A percentile compares a stretch with the other conserved stretches of the same genome.
These are phyloP conservation scores for Phytophthora crassamura DNA, from an alignment of 352 stramenopile genomes.

Conservation along the genomic window DNA sequence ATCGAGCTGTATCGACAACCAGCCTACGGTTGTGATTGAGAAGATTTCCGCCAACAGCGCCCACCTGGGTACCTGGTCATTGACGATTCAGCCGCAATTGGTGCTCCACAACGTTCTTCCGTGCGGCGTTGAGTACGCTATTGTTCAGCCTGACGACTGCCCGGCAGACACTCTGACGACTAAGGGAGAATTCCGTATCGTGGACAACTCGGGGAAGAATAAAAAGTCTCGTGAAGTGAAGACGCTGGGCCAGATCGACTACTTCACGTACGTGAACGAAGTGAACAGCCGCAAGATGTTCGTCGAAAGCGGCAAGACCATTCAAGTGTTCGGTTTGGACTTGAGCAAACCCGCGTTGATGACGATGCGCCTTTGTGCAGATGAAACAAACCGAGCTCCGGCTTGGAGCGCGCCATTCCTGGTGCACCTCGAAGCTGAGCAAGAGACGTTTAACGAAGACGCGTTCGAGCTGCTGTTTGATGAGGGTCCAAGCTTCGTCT, in stretches of 20 bases:
- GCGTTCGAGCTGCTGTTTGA: slow-evolving; percentile 71
- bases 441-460: slow-evolving; percentile 55
- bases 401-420: slow-evolving; percentile 73
- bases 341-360: slow-evolving; percentile 75
- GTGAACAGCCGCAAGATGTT: slow-evolving; percentile 80
- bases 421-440: slow-evolving; percentile 60
- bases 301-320: slow-evolving; percentile 79
- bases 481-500: slow-evolving; percentile 65
- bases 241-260: slow-evolving; percentile 59
- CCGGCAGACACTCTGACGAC: slow-evolving; percentile 60
- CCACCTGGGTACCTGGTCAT: slow-evolving; percentile 66
- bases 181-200: slow-evolving; percentile 62
- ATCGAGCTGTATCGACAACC: slow-evolving; percentile 78
- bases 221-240: slow-evolving; percentile 60
- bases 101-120: slow-evolving; percentile 85
- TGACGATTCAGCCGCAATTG: slow-evolving; percentile 86
- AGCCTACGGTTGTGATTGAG: slow-evolving; percentile 81
- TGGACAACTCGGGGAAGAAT: slow-evolving; percentile 37
- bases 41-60: slow-evolving; percentile 72
- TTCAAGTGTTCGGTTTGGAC: slow-evolving; percentile 85
- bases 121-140: slow-evolving; percentile 83
- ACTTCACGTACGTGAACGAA: slow-evolving; percentile 80
- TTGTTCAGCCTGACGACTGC: slow-evolving; percentile 84
- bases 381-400: slow-evolving; percentile 48
- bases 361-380: slow-evolving; percentile 76